Conservation (phyloP, 352 stramenopile species). For the Globisporangium mamillatum region DNA sequence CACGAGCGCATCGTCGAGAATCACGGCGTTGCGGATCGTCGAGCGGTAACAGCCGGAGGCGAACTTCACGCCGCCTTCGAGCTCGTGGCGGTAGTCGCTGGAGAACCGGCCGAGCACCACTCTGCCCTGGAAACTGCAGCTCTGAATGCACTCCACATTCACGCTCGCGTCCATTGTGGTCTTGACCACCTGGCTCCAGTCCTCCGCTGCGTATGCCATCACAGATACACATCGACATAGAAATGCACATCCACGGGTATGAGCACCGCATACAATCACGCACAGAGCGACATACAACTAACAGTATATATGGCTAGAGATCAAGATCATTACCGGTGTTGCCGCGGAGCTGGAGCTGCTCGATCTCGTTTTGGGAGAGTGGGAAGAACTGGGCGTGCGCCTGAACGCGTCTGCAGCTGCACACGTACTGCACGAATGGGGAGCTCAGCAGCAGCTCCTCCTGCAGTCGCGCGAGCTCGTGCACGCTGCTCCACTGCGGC, state of each 20-base stretch:
- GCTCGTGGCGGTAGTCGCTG: conserved; percentile 23
- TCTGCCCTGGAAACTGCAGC: conserved; percentile 63
- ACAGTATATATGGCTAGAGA: neutral
- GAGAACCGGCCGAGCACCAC: conserved; percentile 64
- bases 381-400: conserved; percentile 23
- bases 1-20: conserved; percentile 78
- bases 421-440: conserved; percentile 8
- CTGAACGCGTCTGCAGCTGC: neutral
- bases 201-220: conserved; percentile 32
- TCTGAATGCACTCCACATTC: conserved; percentile 41
- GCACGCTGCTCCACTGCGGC: conserved; percentile 6
- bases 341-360: conserved; percentile 48
- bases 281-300: conserved; percentile 7
- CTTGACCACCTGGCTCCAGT: conserved; percentile 61
- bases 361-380: conserved; percentile 48
- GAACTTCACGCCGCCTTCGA: conserved; percentile 57
- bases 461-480: conserved; percentile 6
- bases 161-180: conserved; percentile 22
- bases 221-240: neutral
- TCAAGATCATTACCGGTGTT: conserved; percentile 45
- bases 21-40: conserved; percentile 50
- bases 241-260: neutral
- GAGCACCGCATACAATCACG: neutral
- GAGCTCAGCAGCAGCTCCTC: conserved; percentile 1
- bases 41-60: conserved; percentile 64